Evolutionary conservation across 2,329 filamentous ascomycete species (phyloP).

Genomic region (Claviceps lovelessii): DNA sequence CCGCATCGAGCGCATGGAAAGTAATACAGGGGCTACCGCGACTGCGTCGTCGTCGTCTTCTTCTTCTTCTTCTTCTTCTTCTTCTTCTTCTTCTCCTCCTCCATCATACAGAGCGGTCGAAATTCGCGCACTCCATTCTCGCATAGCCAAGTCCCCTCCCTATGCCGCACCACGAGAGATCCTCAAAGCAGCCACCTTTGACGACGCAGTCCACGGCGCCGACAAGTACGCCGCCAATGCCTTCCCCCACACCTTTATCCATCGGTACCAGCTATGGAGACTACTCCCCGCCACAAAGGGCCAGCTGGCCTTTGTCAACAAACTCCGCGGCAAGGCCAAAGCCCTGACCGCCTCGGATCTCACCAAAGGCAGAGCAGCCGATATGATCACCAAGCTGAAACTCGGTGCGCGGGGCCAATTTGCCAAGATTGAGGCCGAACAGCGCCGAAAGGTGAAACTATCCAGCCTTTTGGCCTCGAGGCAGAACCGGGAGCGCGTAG

Average conservation of each 20-base stretch:
- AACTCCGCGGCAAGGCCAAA: constrained; percentile 38
- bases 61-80: too few species aligned
- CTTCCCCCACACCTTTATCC: constrained; percentile 55
- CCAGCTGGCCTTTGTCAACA: constrained; percentile 59
- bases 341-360: constrained; percentile 41
- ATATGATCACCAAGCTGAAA: constrained; percentile 87
- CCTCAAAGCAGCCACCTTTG: constrained; percentile 49
- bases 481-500: constrained; percentile 35
- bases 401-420: constrained; percentile 62
- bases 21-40: not conserved
- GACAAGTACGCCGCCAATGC: constrained; percentile 62
- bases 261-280: constrained; percentile 56
- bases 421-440: constrained; percentile 35
- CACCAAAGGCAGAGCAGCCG: constrained; percentile 66
- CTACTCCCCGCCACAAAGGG: constrained; percentile 45
- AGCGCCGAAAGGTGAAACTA: constrained; percentile 31
- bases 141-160: constrained; percentile 39
- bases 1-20: constrained; percentile 30
- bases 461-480: constrained; percentile 23
- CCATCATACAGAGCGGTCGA: constrained; percentile 30
- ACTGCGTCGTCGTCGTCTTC: too few species aligned
- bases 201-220: constrained; percentile 66
- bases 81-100: not conserved
- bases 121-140: constrained; percentile 31
- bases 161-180: constrained; percentile 58